Evolutionary conservation across 148 eudicot species (phyloP).

Genomic region (Spergularia marina): DNA sequence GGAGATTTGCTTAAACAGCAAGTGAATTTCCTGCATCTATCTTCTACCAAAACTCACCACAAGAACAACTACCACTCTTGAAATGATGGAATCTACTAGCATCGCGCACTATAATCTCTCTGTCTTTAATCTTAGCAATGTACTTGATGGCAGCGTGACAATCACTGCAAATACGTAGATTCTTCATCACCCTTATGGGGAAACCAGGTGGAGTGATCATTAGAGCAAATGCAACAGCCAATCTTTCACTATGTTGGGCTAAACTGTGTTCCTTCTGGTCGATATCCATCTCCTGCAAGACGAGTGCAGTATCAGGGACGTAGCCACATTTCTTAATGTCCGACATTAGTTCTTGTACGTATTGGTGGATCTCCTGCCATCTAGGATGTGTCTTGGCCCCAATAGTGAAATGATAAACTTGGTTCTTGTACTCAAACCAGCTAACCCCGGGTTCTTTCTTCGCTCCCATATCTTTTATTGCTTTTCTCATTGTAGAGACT

Average conservation of each 20-base stretch:
- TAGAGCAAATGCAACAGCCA: constrained; percentile 81
- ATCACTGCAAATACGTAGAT: constrained; percentile 71
- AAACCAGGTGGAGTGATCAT: constrained; percentile 65
- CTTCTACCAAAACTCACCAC: constrained; percentile 69
- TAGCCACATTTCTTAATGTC: constrained; percentile 67
- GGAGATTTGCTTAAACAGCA: too few species aligned
- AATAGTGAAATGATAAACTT: constrained; percentile 62
- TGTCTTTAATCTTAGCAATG: constrained; percentile 54
- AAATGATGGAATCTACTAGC: constrained; percentile 87
- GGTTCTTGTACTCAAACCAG: constrained; percentile 74
- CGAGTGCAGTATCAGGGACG: constrained; percentile 58
- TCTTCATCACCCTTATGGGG: constrained; percentile 84
- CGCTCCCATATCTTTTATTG: constrained; percentile 59
- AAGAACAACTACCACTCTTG: constrained; percentile 71
- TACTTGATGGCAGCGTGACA: constrained; percentile 75
- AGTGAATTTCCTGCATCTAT: neutral
- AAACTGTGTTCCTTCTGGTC: constrained; percentile 71
- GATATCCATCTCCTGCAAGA: constrained; percentile 67
- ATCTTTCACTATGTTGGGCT: constrained; percentile 70
- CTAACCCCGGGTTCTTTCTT: constrained; percentile 85
- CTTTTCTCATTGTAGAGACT: constrained; percentile 62
- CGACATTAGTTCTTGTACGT: constrained; percentile 52
- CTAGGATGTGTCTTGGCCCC: constrained; percentile 67
- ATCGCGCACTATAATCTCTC: constrained; percentile 79
- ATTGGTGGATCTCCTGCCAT: constrained; percentile 46